Conservation (phyloP, 2,329 filamentous ascomycete genomes). For the Pseudogymnoascus sp. region DNA sequence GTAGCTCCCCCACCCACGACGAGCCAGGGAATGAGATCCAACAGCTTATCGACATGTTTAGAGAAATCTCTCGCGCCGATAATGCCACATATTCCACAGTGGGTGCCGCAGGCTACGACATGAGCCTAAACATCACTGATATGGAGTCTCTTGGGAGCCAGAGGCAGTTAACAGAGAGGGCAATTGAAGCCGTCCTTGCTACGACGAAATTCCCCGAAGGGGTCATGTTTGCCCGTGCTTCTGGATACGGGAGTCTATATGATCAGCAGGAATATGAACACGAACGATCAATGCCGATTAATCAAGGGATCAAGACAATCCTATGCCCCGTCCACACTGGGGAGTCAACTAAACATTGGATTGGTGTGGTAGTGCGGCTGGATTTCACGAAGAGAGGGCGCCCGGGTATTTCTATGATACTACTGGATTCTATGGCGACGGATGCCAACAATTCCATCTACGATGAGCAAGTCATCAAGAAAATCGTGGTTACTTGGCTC, state of each 20-base stretch:
- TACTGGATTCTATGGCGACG: neutral
- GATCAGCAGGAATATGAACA: neutral
- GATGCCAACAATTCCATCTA: neutral
- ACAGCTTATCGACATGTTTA: neutral
- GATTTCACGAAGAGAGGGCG: neutral
- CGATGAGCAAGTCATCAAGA: neutral
- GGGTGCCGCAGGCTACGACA: accelerated
- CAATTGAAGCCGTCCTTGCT: neutral
- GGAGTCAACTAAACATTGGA: neutral
- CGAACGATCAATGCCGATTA: neutral
- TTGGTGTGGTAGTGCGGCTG: neutral
- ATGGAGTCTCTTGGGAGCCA: neutral
- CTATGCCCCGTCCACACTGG: neutral
- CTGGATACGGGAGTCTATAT: neutral
- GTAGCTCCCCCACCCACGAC: no score
- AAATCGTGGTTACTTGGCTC: neutral
- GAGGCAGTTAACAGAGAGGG: neutral
- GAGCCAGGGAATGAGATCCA: no score
- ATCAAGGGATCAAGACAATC: neutral
- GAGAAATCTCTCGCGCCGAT: neutral
- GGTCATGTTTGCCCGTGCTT: neutral
- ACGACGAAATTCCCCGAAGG: neutral
- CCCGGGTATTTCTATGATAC: neutral
- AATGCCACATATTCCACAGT: neutral
- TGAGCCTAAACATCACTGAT: neutral